Evolutionary conservation across 169 alveolate species (phyloP), one percentile per base, ranked within the genome.

Genomic region (Eimeria necatrix): DNA sequence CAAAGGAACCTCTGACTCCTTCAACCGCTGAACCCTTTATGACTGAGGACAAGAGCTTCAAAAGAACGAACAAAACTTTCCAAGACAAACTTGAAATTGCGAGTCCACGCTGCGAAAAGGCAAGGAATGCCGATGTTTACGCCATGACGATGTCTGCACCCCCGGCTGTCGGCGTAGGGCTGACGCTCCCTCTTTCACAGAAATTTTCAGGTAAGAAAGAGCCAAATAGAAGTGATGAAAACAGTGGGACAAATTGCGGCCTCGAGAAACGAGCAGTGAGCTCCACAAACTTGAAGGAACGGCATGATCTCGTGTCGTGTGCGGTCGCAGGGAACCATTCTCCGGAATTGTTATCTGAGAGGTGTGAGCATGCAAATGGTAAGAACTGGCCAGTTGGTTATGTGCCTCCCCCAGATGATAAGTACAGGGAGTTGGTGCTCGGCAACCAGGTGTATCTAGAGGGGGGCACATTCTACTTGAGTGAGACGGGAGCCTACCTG

Each of bases 401-500:
- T 68, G 95, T 93, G 46, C 95, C 95, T 22, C 95, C 95, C 0
- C 56, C 53, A 22, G 93, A 80, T 53, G 93, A 76, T 53, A 48
- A 70, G 18, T 93, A 81, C 95, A 93, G 70, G 48, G 88, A 93
- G 78, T 51, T 93, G 48, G 76, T 73, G 18, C 53, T 93, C 9
- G 95, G 95, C 24, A 56, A 46, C 73, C 88, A 56, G 46, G 93
- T 83, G 32, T 93, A 81, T 52, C 87, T 80, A 8, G 81, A 73
- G 22, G 95, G 95, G 18, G 95, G 95, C n/a, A 64, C 88, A 5
- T 93, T 93, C 52, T 93, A 80, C 61, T 81, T 93, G 71, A 93
- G 93, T 76, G 95, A 93, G 52, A 93, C 95, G n/a, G 95, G 95
- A n/a, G 95, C 95, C 10, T 93, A 93, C 60, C 93, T 93, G 9